Conservation (phyloP, 2,329 filamentous ascomycete species). For the Claviceps sp. region DNA sequence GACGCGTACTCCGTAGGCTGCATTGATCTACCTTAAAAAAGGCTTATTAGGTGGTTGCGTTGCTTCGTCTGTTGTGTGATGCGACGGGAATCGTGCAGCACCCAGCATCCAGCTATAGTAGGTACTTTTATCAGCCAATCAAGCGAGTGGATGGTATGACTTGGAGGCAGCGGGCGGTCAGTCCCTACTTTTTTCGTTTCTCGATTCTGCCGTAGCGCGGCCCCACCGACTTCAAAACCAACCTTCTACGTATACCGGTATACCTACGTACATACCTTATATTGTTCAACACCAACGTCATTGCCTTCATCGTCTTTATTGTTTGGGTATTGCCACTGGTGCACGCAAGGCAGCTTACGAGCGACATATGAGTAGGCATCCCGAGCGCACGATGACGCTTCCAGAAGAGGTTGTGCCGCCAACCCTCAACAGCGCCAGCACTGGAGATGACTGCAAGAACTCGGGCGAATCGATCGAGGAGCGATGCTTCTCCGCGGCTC, state of each 20-base stretch:
- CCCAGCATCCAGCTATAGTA: too few species aligned
- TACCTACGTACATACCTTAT: too few species aligned
- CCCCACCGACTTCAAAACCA: neutral
- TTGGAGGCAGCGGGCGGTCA: too few species aligned
- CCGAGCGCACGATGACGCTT: slow-evolving; percentile 13
- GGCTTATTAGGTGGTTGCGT: too few species aligned
- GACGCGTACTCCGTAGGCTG: too few species aligned
- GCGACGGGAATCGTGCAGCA: too few species aligned
- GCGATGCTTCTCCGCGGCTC: slow-evolving; percentile 44
- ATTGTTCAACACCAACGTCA: neutral
- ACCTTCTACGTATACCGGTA: too few species aligned
- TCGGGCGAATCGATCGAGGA: slow-evolving; percentile 44
- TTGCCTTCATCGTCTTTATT: neutral
- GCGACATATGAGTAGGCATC: too few species aligned
- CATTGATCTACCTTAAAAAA: too few species aligned
- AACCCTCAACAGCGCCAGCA: slow-evolving; percentile 8
- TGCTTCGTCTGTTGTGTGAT: too few species aligned
- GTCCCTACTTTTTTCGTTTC: slow-evolving; percentile 1
- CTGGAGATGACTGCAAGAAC: slow-evolving; percentile 6
- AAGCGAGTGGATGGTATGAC: too few species aligned
- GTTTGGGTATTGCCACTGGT: neutral
- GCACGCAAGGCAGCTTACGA: neutral
- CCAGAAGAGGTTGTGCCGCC: slow-evolving; percentile 13
- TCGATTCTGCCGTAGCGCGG: neutral
- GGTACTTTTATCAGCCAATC: too few species aligned